Conservation (phyloP, 2,329 filamentous ascomycete genomes). For the Pestalotiopsis sp. region DNA sequence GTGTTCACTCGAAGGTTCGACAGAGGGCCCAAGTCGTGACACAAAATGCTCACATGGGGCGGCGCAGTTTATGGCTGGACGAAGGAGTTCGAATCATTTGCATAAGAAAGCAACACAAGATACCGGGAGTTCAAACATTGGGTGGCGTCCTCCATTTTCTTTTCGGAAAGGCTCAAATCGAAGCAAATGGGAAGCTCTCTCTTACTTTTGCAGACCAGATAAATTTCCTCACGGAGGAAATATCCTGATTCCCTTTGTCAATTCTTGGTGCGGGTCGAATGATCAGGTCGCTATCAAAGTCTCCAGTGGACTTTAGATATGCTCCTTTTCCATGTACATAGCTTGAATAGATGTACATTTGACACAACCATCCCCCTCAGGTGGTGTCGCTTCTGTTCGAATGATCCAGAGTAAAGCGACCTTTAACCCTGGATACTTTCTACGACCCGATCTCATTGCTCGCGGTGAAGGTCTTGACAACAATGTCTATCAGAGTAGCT, state of each 20-base stretch:
- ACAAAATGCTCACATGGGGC: not conserved
- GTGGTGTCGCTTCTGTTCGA: not conserved
- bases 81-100: slow-evolving; percentile 2
- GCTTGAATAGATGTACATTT: not conserved
- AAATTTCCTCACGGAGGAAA: not conserved
- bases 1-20: no score
- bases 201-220: not conserved
- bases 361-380: not conserved
- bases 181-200: not conserved
- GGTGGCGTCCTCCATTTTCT: not conserved
- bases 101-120: not conserved
- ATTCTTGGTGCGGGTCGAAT: not conserved
- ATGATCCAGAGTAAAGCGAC: no score
- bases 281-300: not conserved
- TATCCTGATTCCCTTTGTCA: not conserved
- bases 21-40: not conserved
- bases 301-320: not conserved
- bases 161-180: not conserved
- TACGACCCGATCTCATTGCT: no score
- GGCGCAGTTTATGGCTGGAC: not conserved
- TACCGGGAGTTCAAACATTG: slow-evolving; percentile 2
- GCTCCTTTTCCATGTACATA: not conserved
- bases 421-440: no score
- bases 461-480: no score
- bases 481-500: no score